These are phyloP conservation scores for Phytophthora boehmeriae DNA, from an alignment of 352 stramenopile species.

Conservation along the genomic window DNA sequence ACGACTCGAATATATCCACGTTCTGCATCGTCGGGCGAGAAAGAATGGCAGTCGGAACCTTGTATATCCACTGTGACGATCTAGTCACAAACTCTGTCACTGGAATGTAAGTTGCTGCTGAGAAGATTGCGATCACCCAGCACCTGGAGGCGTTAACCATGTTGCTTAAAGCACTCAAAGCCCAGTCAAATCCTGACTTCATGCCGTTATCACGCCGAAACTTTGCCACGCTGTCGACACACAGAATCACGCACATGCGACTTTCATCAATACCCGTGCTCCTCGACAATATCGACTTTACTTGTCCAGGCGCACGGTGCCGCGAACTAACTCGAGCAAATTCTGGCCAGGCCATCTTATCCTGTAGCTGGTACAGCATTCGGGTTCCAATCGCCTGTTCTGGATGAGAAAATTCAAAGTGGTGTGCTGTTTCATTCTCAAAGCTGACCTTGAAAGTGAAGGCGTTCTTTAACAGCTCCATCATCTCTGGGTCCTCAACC, in stretches of 20 bases:
- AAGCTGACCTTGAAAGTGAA: slow-evolving; percentile 31
- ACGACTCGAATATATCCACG: slow-evolving; percentile 4
- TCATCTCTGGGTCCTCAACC: slow-evolving; percentile 18
- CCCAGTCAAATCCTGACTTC: background rate
- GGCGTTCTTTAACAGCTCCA: slow-evolving; percentile 18
- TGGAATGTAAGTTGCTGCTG: slow-evolving; percentile 12
- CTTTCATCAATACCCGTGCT: slow-evolving; percentile 9
- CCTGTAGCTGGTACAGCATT: slow-evolving; percentile 19
- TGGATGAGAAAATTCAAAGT: slow-evolving; percentile 1
- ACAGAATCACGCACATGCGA: slow-evolving; percentile 29
- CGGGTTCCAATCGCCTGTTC: slow-evolving; percentile 11
- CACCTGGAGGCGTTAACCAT: slow-evolving; percentile 12
- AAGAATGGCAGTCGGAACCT: slow-evolving; percentile 5
- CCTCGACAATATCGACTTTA: slow-evolving; percentile 8
- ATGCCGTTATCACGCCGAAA: slow-evolving; percentile 12
- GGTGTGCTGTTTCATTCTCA: slow-evolving; percentile 14
- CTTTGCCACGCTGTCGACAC: slow-evolving; percentile 10
- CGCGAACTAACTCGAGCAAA: background rate
- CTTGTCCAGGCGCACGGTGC: slow-evolving; percentile 3
- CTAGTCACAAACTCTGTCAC: slow-evolving; percentile 6
- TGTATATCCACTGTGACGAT: slow-evolving; percentile 8
- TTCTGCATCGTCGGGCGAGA: slow-evolving; percentile 7
- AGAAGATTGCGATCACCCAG: slow-evolving; percentile 15
- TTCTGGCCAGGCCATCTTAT: slow-evolving; percentile 3
- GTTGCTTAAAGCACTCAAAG: slow-evolving; percentile 1